Evolutionary conservation across 352 stramenopile genomes (phyloP).

Genomic region (Phytophthora ohioensis): DNA sequence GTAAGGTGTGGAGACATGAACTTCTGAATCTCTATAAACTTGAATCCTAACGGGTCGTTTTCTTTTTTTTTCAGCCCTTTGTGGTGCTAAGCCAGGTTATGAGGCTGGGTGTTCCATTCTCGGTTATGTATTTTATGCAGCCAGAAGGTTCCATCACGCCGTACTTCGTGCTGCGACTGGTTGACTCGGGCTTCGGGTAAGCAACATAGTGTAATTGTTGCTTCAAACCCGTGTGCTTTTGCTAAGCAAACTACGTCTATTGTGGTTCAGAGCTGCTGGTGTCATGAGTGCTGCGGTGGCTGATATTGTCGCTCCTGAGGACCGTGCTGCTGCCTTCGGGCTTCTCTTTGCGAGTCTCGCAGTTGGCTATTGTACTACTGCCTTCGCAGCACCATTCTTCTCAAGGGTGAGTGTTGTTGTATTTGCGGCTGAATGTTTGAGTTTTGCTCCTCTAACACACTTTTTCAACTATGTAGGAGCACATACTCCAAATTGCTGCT

Average conservation of each 20-base stretch:
- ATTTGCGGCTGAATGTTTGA: not conserved
- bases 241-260: not conserved
- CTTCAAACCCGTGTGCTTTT: not conserved
- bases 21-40: too few species aligned
- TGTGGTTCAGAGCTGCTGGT: constrained; percentile 51
- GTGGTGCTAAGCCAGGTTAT: constrained; percentile 68
- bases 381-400: constrained; percentile 62
- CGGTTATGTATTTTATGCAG: constrained; percentile 77
- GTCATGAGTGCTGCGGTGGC: constrained; percentile 68
- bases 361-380: constrained; percentile 65
- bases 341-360: constrained; percentile 61
- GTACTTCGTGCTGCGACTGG: constrained; percentile 67
- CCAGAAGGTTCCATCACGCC: constrained; percentile 60
- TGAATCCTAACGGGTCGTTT: not conserved
- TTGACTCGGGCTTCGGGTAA: constrained; percentile 69
- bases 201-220: not conserved
- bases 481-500: constrained; percentile 57
- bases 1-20: constrained; percentile 54
- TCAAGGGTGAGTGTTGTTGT: constrained; percentile 43
- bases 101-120: constrained; percentile 66
- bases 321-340: constrained; percentile 67
- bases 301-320: constrained; percentile 59
- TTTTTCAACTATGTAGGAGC: constrained; percentile 35
- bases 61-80: constrained; percentile 52
- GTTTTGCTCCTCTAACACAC: not conserved